Conservation (phyloP, 176 grass and related monocot genomes). For the Microstegium vimineum region DNA sequence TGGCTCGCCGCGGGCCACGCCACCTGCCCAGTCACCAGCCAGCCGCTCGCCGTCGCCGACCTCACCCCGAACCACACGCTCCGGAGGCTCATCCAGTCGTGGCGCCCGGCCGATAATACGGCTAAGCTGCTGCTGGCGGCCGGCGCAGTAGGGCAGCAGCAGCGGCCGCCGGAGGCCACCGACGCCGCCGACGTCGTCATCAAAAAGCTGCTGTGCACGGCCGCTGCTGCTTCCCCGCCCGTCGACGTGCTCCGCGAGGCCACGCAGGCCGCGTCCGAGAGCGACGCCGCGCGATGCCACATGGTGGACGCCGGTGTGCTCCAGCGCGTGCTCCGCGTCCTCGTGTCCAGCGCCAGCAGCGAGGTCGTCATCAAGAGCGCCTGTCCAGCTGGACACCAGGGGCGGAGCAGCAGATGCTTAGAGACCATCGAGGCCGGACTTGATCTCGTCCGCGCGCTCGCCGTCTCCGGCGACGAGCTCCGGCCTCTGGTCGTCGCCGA, state of each 20-base stretch:
- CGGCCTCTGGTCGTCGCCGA: not conserved
- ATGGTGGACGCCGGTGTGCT: conserved; percentile 31
- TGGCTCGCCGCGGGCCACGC: conserved; percentile 55
- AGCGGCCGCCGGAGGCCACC: not conserved
- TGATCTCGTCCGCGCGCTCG: conserved; percentile 22
- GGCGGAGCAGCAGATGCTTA: not conserved
- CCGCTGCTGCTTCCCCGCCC: not conserved
- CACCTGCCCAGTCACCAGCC: conserved; percentile 57
- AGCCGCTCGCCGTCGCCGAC: conserved; percentile 24
- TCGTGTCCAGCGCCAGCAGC: conserved; percentile 6
- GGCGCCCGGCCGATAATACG: too few species aligned
- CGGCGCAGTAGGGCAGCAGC: not conserved
- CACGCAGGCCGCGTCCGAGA: not conserved
- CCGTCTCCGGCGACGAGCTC: conserved; percentile 23
- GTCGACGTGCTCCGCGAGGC: conserved; percentile 10
- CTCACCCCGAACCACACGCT: conserved; percentile 73
- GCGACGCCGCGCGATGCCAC: not conserved
- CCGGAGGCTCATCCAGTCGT: conserved; percentile 47
- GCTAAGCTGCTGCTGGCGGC: not conserved
- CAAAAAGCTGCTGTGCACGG: not conserved
- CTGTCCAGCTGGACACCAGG: not conserved
- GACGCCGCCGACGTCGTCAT: too few species aligned
- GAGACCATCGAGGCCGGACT: conserved; percentile 20
- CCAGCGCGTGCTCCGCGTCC: conserved; percentile 11
- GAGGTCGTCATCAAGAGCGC: not conserved